Conservation (phyloP, 768 basidiomycete genomes). For the Podaxis sp. region DNA sequence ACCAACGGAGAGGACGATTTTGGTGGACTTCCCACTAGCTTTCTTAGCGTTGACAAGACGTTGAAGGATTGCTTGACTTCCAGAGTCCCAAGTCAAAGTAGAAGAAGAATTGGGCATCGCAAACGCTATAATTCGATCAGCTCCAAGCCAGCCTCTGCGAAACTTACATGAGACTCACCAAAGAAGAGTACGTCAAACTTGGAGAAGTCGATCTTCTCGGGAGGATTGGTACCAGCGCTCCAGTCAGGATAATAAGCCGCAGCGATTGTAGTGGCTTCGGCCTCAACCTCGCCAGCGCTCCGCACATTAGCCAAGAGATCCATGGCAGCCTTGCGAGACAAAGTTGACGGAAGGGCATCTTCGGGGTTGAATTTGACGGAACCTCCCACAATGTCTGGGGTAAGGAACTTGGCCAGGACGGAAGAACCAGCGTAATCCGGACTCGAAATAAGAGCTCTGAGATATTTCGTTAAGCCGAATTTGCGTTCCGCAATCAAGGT, state of each 20-base stretch:
- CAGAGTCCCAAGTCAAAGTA: constrained; percentile 49
- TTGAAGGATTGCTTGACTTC: constrained; percentile 51
- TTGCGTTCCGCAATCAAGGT: constrained; percentile 45
- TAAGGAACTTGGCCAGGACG: constrained; percentile 34
- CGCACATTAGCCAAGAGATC: constrained; percentile 6
- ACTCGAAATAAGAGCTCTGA: constrained; percentile 31
- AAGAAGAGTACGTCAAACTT: constrained; percentile 71
- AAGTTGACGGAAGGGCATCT: constrained; percentile 35
- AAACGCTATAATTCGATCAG: constrained; percentile 47
- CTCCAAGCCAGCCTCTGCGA: neutral
- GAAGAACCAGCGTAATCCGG: constrained; percentile 30
- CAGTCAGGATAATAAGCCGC: constrained; percentile 56
- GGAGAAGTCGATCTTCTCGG: constrained; percentile 58
- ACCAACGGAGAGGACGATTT: constrained; percentile 69
- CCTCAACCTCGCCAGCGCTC: neutral
- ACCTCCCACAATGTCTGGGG: constrained; percentile 3
- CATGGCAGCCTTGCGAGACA: constrained; percentile 19
- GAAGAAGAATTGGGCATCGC: constrained; percentile 62
- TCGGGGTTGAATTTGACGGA: constrained; percentile 24
- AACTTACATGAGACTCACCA: constrained; percentile 32
- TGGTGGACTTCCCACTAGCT: constrained; percentile 56
- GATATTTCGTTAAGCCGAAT: constrained; percentile 37
- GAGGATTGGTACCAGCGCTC: constrained; percentile 46
- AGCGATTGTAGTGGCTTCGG: constrained; percentile 26
- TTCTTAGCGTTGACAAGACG: constrained; percentile 58